Conservation (phyloP, 768 basidiomycete genomes). For the Podaxis sp. region DNA sequence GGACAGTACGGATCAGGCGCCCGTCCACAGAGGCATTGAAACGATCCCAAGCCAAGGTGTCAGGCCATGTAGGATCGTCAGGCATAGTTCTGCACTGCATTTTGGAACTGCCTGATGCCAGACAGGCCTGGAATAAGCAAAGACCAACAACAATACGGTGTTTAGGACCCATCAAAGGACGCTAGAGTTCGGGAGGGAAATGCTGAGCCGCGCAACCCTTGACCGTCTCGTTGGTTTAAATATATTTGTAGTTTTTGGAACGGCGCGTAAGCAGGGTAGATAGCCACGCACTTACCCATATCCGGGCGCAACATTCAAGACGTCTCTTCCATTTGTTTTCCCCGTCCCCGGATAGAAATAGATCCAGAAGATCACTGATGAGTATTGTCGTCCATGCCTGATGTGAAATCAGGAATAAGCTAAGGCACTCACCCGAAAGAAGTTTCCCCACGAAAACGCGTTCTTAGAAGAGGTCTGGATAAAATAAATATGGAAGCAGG, state of each 20-base stretch:
- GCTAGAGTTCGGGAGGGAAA: too few species aligned
- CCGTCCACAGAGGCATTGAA: conserved; percentile 18
- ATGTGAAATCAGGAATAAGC: too few species aligned
- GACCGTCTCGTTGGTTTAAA: background rate
- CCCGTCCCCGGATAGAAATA: too few species aligned
- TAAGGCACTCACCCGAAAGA: too few species aligned
- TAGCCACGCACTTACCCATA: too few species aligned
- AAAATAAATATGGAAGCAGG: too few species aligned
- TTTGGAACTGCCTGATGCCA: background rate
- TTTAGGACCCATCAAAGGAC: background rate
- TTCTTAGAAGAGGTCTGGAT: too few species aligned
- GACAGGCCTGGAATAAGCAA: background rate
- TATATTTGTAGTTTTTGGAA: background rate
- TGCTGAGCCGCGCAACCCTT: background rate
- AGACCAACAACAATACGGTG: background rate
- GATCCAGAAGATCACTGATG: too few species aligned
- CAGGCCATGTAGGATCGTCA: conserved; percentile 15
- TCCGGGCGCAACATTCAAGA: too few species aligned
- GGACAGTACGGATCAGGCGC: conserved; percentile 11
- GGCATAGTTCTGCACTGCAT: conserved; percentile 7
- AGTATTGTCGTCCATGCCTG: too few species aligned
- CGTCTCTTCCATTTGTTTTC: too few species aligned
- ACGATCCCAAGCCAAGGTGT: conserved; percentile 5
- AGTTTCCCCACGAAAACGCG: too few species aligned
- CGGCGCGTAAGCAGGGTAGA: background rate